phyloP scores from a whole-genome alignment of 2,329 filamentous ascomycete species.

The Epichloe coenophiala region DNA sequence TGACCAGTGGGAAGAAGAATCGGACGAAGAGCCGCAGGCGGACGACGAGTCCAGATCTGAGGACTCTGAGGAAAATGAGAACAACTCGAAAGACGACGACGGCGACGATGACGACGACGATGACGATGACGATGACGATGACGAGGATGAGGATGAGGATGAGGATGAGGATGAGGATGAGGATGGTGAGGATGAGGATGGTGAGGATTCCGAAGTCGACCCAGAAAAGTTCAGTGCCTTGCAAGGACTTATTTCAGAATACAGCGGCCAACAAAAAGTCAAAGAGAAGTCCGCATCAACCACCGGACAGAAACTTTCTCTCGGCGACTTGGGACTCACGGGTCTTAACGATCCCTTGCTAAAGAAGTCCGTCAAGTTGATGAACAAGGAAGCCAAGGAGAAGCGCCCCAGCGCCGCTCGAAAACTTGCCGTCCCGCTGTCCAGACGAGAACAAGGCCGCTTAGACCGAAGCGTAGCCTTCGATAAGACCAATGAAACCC shows the following conservation, averaged over 20 bases:
- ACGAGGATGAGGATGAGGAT: conserved; percentile 25
- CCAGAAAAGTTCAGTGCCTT: conserved; percentile 50
- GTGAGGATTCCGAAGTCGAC: conserved; percentile 25
- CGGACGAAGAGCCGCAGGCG: conserved; percentile 32
- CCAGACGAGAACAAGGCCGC: conserved; percentile 74
- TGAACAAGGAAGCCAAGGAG: conserved; percentile 48
- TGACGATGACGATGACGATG: conserved; percentile 31
- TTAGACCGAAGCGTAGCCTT: conserved; percentile 73
- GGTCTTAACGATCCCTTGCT: conserved; percentile 61
- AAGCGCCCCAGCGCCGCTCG: conserved; percentile 31
- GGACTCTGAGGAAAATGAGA: conserved; percentile 21
- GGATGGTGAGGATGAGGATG: conserved; percentile 17
- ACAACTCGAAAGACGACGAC: conserved; percentile 23
- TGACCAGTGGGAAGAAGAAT: conserved; percentile 38
- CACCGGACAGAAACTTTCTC: conserved; percentile 52
- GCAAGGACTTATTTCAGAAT: conserved; percentile 54
- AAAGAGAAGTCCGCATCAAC: conserved; percentile 25
- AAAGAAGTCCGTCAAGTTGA: conserved; percentile 66
- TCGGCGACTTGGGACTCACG: conserved; percentile 60
- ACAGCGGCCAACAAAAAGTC: conserved; percentile 51
- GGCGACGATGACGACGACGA: no score
- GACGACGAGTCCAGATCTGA: conserved; percentile 29
- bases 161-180: no score
- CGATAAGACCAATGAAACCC: conserved; percentile 79
- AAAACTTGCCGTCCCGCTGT: conserved; percentile 70